Conservation (phyloP, 1,139 yeast species). For the Sugiyamaella paludigena region DNA sequence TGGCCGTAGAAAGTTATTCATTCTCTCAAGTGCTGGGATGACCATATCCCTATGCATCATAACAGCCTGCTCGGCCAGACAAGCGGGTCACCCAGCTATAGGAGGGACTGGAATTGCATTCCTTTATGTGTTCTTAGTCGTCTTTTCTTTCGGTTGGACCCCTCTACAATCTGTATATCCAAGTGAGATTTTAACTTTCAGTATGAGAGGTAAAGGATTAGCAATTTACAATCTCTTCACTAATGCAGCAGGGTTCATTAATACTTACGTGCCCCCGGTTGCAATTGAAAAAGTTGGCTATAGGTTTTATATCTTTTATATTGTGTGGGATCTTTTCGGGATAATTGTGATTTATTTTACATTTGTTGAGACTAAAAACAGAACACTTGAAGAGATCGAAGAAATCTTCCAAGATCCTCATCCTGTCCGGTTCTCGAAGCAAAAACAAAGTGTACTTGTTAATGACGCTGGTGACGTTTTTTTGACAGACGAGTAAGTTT, state of each 20-base stretch:
- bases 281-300: slow-evolving; percentile 17
- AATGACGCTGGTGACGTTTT: slow-evolving; percentile 13
- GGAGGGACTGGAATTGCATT: slow-evolving; percentile 15
- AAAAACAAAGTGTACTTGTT: slow-evolving; percentile 11
- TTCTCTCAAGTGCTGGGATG: slow-evolving; percentile 19
- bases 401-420: slow-evolving; percentile 14
- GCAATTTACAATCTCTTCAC: slow-evolving; percentile 12
- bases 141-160: slow-evolving; percentile 18
- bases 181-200: slow-evolving; percentile 14
- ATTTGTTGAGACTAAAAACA: slow-evolving; percentile 16
- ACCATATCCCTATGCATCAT: slow-evolving; percentile 20
- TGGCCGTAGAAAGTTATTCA: slow-evolving; percentile 19
- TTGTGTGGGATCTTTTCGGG: slow-evolving; percentile 16
- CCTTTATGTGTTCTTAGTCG: slow-evolving; percentile 13
- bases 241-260: slow-evolving; percentile 11
- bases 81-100: slow-evolving; percentile 13
- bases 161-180: slow-evolving; percentile 16
- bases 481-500: slow-evolving; percentile 7
- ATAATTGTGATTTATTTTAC: slow-evolving; percentile 16
- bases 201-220: slow-evolving; percentile 13
- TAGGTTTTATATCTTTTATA: slow-evolving; percentile 15
- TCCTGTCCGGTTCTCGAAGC: slow-evolving; percentile 15
- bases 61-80: slow-evolving; percentile 17
- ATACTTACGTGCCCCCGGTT: slow-evolving; percentile 16
- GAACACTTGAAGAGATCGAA: slow-evolving; percentile 19